Evolutionary conservation across 345 rosid genomes (phyloP), one percentile per base, ranked within the genome.

Genomic region (Rhodamnia argentea): DNA sequence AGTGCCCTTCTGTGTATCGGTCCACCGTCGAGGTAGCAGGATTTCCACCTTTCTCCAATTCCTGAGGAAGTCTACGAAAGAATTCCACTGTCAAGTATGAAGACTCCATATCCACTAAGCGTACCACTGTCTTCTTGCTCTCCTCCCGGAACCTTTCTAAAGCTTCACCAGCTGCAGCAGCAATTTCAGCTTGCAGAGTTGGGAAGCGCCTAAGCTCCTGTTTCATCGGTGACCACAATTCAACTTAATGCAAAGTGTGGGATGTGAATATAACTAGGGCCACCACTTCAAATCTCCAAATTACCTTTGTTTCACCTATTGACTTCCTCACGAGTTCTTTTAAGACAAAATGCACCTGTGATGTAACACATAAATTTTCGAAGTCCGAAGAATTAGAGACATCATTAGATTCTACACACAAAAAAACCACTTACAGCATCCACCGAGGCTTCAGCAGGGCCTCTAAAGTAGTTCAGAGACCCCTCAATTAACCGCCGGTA

Each of bases 381-480:
- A 29, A 29, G 81, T 26, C 32, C 0, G 50, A 83, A 57, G 10
- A 83, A 29, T 26, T 27, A 83, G 10, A 53, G 40, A 44, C 42
- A 18, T 37, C 84, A 54, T 29, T 9, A 29, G 81, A 86, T 40
- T 85, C 51, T 51, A 11, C 42, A 64, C 23, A 85, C 40, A 37
- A 52, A 55, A 75, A 47, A 47, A 86, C 50, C 86, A 88, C 95
- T 88, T 93, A 94, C 98, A 88, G 98, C 96, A 88, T 95, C 98
- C 10, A 93, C 96, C 16, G 98, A 94, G 88, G 98, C 96, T 90
- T 95, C 98, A 3, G 96, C 93, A 86, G 98, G 98, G 86, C 96
- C 98, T 91, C 96, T 90, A 83, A 95, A 95, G 93, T 91, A 95
- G 81, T 90, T 88, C 14, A 95, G 82, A 0, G 98, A 87, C 13